Evolutionary conservation across 2,329 filamentous ascomycete species (phyloP).

Genomic region (Xylaria sp.): DNA sequence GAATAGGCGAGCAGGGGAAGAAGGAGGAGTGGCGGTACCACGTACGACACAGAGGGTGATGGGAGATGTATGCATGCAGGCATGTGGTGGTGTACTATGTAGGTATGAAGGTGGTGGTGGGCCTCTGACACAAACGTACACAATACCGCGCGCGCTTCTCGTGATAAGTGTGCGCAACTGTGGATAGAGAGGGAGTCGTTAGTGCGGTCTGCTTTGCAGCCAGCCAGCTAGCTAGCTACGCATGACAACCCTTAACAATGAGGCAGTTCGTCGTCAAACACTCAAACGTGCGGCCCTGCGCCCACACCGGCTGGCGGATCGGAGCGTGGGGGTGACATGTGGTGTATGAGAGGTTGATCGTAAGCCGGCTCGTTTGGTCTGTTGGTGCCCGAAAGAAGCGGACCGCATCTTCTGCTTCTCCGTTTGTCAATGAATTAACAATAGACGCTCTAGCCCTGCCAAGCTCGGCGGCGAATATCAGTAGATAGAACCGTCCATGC

Average conservation of each 20-base stretch:
- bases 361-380: constrained; percentile 39
- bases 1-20: constrained; percentile 20
- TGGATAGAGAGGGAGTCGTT: constrained; percentile 8
- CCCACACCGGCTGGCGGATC: constrained; percentile 22
- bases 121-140: not conserved
- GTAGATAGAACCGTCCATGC: constrained; percentile 4
- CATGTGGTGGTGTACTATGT: constrained; percentile 2
- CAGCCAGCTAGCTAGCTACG: constrained; percentile 10
- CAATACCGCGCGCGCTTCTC: not conserved
- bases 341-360: constrained; percentile 34
- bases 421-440: constrained; percentile 33
- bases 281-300: constrained; percentile 7
- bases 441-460: constrained; percentile 29
- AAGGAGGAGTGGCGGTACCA: constrained; percentile 16
- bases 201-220: constrained; percentile 15
- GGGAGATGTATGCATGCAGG: constrained; percentile 1
- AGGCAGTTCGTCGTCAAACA: constrained; percentile 10
- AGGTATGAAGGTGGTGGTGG: not conserved
- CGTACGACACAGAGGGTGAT: constrained; percentile 5
- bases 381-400: constrained; percentile 45
- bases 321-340: constrained; percentile 23
- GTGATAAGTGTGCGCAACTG: constrained; percentile 18
- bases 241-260: constrained; percentile 1
- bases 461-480: constrained; percentile 18
- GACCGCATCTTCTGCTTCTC: constrained; percentile 27